phyloP scores from a whole-genome alignment of 768 basidiomycete genomes.

The Cystofilobasidium macerans region DNA sequence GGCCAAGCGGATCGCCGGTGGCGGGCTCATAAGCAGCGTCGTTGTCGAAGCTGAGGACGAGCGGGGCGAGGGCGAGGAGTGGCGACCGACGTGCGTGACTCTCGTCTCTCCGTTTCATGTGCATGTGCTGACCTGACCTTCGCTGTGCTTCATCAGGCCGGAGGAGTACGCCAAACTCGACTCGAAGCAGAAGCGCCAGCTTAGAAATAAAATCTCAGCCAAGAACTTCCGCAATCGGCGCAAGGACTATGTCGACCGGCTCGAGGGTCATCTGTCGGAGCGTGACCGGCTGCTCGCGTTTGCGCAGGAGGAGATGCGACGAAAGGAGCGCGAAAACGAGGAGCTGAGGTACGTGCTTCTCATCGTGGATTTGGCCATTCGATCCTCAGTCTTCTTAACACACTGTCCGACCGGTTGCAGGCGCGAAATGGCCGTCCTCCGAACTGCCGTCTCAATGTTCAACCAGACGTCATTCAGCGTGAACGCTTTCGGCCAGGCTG shows the following conservation, averaged over 20 bases:
- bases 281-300: conserved; percentile 81
- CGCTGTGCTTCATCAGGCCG: conserved; percentile 43
- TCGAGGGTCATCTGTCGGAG: conserved; percentile 86
- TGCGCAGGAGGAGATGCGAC: conserved; percentile 71
- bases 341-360: conserved; percentile 46
- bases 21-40: conserved; percentile 10
- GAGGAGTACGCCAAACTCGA: conserved; percentile 94
- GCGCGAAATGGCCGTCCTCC: conserved; percentile 40
- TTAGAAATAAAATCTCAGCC: conserved; percentile 93
- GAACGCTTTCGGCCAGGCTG: background rate
- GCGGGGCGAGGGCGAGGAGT: conserved; percentile 19
- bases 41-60: conserved; percentile 19
- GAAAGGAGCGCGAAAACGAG: conserved; percentile 65
- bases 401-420: conserved; percentile 36
- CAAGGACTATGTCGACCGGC: conserved; percentile 91
- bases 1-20: background rate
- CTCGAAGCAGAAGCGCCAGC: conserved; percentile 88
- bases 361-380: conserved; percentile 64
- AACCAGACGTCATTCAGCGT: conserved; percentile 25
- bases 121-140: too few relatives aligned
- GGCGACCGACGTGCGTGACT: conserved; percentile 19
- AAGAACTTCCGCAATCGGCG: conserved; percentile 87
- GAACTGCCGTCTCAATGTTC: conserved; percentile 34
- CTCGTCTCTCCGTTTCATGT: background rate
- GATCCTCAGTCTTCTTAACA: too few relatives aligned